Evolutionary conservation across 352 stramenopile genomes (phyloP).

Genomic region (Peronosclerospora sorghi): DNA sequence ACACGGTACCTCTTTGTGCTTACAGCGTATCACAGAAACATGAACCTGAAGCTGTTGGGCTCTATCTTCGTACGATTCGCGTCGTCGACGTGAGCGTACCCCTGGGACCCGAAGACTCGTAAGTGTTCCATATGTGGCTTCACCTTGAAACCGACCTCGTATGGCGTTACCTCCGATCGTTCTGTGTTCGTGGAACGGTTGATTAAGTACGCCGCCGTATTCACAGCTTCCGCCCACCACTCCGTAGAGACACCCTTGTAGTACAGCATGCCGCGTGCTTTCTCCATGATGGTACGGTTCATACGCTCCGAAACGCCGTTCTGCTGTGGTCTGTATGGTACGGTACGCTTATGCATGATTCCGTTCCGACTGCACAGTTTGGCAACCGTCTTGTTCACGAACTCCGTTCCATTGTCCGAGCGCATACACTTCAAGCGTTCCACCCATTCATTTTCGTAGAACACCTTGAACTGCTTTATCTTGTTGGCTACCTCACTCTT

Average conservation of each 20-base stretch:
- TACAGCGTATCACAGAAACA: conserved; percentile 12
- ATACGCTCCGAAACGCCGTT: conserved; percentile 22
- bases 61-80: conserved; percentile 13
- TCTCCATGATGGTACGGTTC: too few species aligned
- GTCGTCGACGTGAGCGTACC: too few species aligned
- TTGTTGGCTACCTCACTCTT: too few species aligned
- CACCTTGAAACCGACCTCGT: too few species aligned
- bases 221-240: too few species aligned
- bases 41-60: conserved; percentile 14
- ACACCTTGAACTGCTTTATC: neutral
- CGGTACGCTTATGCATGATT: conserved; percentile 17
- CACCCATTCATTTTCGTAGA: conserved; percentile 12
- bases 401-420: conserved; percentile 25
- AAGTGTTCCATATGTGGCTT: conserved; percentile 8
- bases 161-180: conserved; percentile 2
- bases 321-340: conserved; percentile 21
- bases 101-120: conserved; percentile 18
- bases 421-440: conserved; percentile 15
- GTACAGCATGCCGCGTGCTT: conserved; percentile 7
- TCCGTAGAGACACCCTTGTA: conserved; percentile 9
- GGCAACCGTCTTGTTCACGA: too few species aligned
- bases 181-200: too few species aligned
- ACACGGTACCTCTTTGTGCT: neutral
- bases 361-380: conserved; percentile 4
- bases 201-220: too few species aligned